Base-by-base conservation (phyloP, 192 early-diverging fungal species). In the Coemansia sp. region DNA sequence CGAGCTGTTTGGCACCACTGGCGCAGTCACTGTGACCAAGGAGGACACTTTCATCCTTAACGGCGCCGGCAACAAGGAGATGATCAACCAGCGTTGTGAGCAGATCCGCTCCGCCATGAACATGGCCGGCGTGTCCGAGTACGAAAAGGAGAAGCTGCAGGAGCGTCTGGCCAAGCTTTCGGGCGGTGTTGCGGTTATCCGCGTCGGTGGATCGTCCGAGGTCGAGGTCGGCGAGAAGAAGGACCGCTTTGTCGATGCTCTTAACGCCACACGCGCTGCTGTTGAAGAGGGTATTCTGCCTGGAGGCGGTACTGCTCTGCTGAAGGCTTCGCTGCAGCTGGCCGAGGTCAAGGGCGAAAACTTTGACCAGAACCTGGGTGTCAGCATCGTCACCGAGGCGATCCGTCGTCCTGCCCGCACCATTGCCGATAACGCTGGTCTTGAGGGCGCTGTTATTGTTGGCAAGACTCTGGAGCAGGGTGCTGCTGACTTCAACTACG, bases 161-260 rank as follows among this genome's bases (percentile, higher is more conserved):
- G 98, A 99, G 86, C 93, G 98, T 72, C 90, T 99, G 76, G 98
- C 98, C 72, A 98, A 98, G 85, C 85, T 99, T 22, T 91, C 91
- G 56, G 96, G 96, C 62, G 98, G 98, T 87, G 98, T 99, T 60
- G 98, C 98, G 61, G 97, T 99, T 71, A 98, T 99, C 80, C 95
- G 94, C 81, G 96, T 99, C 43, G 98, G 98, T 65, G 98, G 98
- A 38, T 76, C 92, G 37, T 97, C 95, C 32, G 98, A 99, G 86
- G 94, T 99, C 63, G 98, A 99, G 86, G 98, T 99, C 35, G 96
- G 97, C 61, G 98, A 99, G 85, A 99, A 99, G 94, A 99, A 99
- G 90, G 98, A 99, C 88, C 88, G 98, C 73, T 96, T 98, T 74
- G 96, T 95, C 69, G 98, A 99, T 84, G 95, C 98, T 28, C 85